A percentile compares a stretch with the other conserved stretches of the same genome.
Evolutionary conservation across 352 stramenopile species (phyloP).

Genomic region (Bremia lactucae): DNA sequence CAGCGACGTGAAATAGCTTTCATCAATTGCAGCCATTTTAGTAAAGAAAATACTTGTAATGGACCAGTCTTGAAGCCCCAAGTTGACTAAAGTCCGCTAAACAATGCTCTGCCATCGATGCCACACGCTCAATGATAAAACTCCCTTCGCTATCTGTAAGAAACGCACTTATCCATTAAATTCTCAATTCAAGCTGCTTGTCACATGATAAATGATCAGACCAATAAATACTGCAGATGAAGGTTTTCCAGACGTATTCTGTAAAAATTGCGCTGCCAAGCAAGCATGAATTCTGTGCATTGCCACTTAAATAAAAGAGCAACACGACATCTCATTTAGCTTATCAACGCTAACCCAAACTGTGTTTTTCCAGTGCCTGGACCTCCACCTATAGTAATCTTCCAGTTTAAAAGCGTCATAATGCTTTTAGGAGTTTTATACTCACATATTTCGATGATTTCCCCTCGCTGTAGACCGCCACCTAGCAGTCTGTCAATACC

Average conservation of each 20-base stretch:
- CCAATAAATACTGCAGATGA: constrained; percentile 51
- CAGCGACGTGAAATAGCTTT: background rate
- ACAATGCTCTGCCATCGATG: constrained; percentile 74
- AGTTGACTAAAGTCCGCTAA: constrained; percentile 50
- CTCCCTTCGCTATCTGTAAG: constrained; percentile 84
- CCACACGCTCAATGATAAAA: constrained; percentile 84
- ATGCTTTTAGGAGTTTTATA: background rate
- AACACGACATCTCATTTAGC: background rate
- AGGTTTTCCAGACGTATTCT: constrained; percentile 6
- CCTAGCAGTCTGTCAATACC: constrained; percentile 49
- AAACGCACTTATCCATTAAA: background rate
- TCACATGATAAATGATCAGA: constrained; percentile 6
- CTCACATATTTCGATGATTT: constrained; percentile 75
- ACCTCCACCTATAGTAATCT: constrained; percentile 26
- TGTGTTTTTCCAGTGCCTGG: constrained; percentile 74
- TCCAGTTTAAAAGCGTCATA: background rate
- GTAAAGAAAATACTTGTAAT: background rate
- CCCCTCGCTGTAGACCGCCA: constrained; percentile 49
- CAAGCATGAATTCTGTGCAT: constrained; percentile 50
- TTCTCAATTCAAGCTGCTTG: background rate
- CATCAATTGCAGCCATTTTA: background rate
- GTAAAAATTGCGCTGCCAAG: constrained; percentile 42
- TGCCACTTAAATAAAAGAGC: background rate
- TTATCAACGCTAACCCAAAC: constrained; percentile 19
- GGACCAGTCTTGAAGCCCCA: constrained; percentile 21